phyloP scores from a whole-genome alignment of 2,329 filamentous ascomycete genomes.

The Geosmithia putterillii region DNA sequence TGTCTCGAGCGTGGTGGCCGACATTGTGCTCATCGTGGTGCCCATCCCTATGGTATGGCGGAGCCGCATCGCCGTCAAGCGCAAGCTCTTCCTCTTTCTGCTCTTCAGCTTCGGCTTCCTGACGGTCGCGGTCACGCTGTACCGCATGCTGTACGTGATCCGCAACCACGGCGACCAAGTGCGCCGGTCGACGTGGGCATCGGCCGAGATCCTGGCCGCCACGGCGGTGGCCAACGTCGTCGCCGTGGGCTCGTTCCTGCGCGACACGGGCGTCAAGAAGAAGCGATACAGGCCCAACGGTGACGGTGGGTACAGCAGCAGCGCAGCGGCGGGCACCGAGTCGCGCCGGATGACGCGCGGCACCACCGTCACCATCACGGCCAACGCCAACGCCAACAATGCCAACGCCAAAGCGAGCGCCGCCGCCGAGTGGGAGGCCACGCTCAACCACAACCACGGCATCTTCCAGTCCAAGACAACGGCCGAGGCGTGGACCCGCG shows the following conservation, averaged over 20 bases:
- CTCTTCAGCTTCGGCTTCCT: constrained; percentile 75
- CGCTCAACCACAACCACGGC: background rate
- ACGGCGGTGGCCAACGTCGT: constrained; percentile 79
- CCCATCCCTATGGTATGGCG: constrained; percentile 79
- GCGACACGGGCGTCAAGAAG: constrained; percentile 85
- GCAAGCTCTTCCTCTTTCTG: constrained; percentile 66
- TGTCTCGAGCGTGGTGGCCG: constrained; percentile 77
- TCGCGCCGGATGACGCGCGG: background rate
- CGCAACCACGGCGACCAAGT: constrained; percentile 61
- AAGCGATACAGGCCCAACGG: background rate
- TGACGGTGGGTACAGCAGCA: background rate
- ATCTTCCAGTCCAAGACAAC: background rate
- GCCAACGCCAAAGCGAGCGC: background rate
- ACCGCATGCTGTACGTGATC: constrained; percentile 72
- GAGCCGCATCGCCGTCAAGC: constrained; percentile 62
- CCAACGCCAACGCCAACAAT: background rate
- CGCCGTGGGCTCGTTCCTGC: constrained; percentile 83
- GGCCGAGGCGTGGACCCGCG: background rate
- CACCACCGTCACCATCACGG: background rate
- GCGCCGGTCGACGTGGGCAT: constrained; percentile 78
- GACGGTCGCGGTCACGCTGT: constrained; percentile 68
- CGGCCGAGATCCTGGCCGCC: constrained; percentile 80
- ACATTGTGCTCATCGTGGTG: constrained; percentile 76
- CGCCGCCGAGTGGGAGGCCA: background rate
- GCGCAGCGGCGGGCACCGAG: too few relatives aligned